Evolutionary conservation across 1,284 basidiomycete genomes (phyloP), one percentile per base, ranked within the genome.

Genomic region (Pseudozyma thailandica): DNA sequence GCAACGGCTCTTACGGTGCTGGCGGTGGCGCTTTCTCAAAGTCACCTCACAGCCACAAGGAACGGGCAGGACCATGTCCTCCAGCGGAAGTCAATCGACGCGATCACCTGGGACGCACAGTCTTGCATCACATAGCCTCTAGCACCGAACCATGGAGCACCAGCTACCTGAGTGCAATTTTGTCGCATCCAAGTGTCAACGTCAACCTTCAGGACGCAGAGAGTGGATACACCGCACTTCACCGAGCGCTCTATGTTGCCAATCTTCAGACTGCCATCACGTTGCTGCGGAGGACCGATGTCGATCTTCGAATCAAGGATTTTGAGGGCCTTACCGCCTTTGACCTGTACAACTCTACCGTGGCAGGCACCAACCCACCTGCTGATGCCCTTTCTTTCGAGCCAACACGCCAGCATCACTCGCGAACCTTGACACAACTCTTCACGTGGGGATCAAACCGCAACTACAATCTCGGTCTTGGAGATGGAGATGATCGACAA

Each of bases 401-500:
- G 10, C 25, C 54, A 1, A 20, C 42, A 3, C 53, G 53, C 10
- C 50, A 65, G 7, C 56, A 60, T 18, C 58, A 72, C 18, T 61
- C 48, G 0, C 62, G 69, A 16, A 72, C 62, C 0, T 41, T 72
- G 43, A 72, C 64, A 7, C 86, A 96, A 53, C 84, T 98, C 13
- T 91, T 89, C 75, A 92, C 91, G 0, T 99, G 95, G 95, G 96
- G 96, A 15, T 86, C 88, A 15, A 98, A 98, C 81, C 87, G 86
- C 70, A 84, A 84, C 83, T 85, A 66, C 57, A 78, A 70, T 7
- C 88, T 98, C 13, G 95, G 94, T 4, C 86, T 91, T 16, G 90
- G 90, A 2, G 91, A 95, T 74, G 88, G 88, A 18, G 87, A 90
- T 55, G 93, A 98, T 79, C 88, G 93, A 50, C 80, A 86, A 0